Conservation (phyloP, 129 eudicot species). For the Flaveria brownii region DNA sequence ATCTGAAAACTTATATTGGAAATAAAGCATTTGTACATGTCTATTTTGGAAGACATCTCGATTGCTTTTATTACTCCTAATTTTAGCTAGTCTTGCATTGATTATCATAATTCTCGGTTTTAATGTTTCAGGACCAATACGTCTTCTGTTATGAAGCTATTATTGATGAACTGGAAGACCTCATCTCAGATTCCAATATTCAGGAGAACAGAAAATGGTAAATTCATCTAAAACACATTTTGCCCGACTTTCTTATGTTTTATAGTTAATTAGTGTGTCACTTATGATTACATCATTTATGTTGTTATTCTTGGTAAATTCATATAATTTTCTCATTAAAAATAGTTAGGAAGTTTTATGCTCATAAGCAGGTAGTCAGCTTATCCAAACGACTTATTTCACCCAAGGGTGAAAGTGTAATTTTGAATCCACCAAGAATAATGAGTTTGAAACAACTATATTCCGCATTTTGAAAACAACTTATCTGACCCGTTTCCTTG, state of each 20-base stretch:
- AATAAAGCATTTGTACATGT: not conserved
- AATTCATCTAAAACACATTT: conserved; percentile 2
- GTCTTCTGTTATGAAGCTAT: conserved; percentile 69
- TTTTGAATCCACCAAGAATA: not conserved
- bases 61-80: not conserved
- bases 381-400: not conserved
- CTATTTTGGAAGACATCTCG: not conserved
- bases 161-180: conserved; percentile 76
- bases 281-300: not conserved
- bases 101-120: not conserved
- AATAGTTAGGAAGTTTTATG: not conserved
- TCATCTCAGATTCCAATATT: conserved; percentile 41
- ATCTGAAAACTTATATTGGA: not conserved
- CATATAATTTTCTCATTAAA: not conserved
- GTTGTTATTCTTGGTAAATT: no score
- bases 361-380: not conserved
- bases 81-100: not conserved
- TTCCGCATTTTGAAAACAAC: no score
- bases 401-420: not conserved
- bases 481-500: not conserved
- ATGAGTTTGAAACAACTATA: not conserved
- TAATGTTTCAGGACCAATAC: conserved; percentile 72
- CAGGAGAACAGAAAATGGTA: conserved; percentile 38
- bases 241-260: not conserved
- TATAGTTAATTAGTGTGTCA: not conserved